Evolutionary conservation across 2,329 filamentous ascomycete species (phyloP).

Genomic region (Penicillium griseofulvum): DNA sequence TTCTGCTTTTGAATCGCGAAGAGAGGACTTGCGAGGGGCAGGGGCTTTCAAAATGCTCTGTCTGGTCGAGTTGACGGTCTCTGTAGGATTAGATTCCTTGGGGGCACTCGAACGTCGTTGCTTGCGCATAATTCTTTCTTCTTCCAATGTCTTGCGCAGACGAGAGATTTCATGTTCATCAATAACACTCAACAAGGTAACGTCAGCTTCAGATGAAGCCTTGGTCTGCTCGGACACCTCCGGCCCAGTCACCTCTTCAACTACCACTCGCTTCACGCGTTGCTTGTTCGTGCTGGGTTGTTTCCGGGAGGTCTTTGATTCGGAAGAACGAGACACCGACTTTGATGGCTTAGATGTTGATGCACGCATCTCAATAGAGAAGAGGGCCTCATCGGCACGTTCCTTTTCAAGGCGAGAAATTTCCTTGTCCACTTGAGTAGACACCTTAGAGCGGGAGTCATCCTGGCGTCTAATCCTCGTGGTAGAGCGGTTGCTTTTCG

Average conservation of each 20-base stretch:
- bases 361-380: constrained; percentile 33
- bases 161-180: constrained; percentile 52
- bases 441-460: constrained; percentile 32
- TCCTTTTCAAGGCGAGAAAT: constrained; percentile 38
- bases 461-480: constrained; percentile 25
- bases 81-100: constrained; percentile 38
- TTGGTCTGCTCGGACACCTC: constrained; percentile 32
- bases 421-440: constrained; percentile 37
- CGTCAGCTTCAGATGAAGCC: constrained; percentile 30
- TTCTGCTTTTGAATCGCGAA: constrained; percentile 50
- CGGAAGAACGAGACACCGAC: constrained; percentile 17
- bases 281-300: constrained; percentile 40
- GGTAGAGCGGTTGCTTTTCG: constrained; percentile 30
- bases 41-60: constrained; percentile 39
- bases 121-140: constrained; percentile 50
- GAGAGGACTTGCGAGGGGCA: constrained; percentile 54
- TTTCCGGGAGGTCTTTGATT: constrained; percentile 28
- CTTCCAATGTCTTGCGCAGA: constrained; percentile 55
- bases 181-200: constrained; percentile 57
- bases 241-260: constrained; percentile 36
- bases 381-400: constrained; percentile 39
- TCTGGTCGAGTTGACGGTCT: constrained; percentile 39
- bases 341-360: constrained; percentile 23
- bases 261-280: constrained; percentile 38
- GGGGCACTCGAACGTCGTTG: constrained; percentile 34